These are phyloP conservation scores for Excoecaria agallocha DNA, from an alignment of 345 rosid genomes.

Conservation along the genomic window DNA sequence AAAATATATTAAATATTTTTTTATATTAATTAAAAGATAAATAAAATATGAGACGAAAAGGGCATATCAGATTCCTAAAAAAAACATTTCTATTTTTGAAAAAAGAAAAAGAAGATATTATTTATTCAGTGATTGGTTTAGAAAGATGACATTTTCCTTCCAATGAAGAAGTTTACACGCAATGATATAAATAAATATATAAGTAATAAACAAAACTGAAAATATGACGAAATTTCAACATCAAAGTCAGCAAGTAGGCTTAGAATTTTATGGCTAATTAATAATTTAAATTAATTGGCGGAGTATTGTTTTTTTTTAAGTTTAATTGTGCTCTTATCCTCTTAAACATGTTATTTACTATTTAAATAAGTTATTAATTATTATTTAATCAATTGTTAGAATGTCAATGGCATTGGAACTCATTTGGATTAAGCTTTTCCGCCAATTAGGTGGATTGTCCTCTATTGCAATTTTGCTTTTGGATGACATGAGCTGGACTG, in stretches of 20 bases:
- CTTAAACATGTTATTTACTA: not conserved
- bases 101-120: too few relatives aligned
- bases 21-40: too few relatives aligned
- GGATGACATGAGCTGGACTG: not conserved
- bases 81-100: too few relatives aligned
- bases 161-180: too few relatives aligned
- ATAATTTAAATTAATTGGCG: not conserved
- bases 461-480: conserved; percentile 1
- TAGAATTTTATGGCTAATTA: not conserved
- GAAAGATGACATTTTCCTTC: too few relatives aligned
- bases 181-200: too few relatives aligned
- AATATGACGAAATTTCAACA: not conserved
- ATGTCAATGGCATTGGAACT: conserved; percentile 7
- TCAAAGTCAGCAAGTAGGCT: not conserved
- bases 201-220: not conserved
- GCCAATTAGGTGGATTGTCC: not conserved
- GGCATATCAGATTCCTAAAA: too few relatives aligned
- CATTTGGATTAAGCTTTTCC: not conserved
- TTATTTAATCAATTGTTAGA: not conserved
- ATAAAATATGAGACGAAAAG: too few relatives aligned
- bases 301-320: too few relatives aligned
- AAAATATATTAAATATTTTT: too few relatives aligned
- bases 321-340: conserved; percentile 2
- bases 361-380: not conserved
- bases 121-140: too few relatives aligned